Conservation (phyloP, 2,329 filamentous ascomycete species). For the Ceratocystis eucalypticola region DNA sequence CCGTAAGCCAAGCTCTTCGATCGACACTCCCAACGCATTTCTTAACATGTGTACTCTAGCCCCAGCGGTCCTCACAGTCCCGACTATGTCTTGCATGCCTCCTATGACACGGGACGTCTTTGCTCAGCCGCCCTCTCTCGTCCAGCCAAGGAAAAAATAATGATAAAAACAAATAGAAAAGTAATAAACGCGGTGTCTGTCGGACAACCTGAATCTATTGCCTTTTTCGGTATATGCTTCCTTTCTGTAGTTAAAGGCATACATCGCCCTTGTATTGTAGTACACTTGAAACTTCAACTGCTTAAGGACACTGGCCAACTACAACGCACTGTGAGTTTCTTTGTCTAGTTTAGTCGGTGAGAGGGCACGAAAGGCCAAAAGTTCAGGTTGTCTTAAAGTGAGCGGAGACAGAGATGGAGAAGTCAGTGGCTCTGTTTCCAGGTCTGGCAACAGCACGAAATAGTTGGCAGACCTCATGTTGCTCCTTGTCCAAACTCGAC, state of each 20-base stretch:
- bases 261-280: neutral
- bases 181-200: neutral
- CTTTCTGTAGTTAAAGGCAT: neutral
- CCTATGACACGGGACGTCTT: neutral
- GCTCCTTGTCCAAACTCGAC: neutral
- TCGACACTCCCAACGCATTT: neutral
- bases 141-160: neutral
- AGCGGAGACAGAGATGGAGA: too few relatives aligned
- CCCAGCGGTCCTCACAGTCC: neutral
- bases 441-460: neutral
- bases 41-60: neutral
- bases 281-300: neutral
- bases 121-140: neutral
- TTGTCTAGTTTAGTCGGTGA: too few relatives aligned
- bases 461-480: neutral
- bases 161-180: too few relatives aligned
- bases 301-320: neutral
- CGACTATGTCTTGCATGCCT: neutral
- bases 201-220: neutral
- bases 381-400: too few relatives aligned
- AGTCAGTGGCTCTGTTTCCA: too few relatives aligned
- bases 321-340: too few relatives aligned
- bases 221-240: conserved; percentile 1
- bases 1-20: neutral
- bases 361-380: neutral